phyloP scores from a whole-genome alignment of 345 rosid species.

The Brassica napus region DNA sequence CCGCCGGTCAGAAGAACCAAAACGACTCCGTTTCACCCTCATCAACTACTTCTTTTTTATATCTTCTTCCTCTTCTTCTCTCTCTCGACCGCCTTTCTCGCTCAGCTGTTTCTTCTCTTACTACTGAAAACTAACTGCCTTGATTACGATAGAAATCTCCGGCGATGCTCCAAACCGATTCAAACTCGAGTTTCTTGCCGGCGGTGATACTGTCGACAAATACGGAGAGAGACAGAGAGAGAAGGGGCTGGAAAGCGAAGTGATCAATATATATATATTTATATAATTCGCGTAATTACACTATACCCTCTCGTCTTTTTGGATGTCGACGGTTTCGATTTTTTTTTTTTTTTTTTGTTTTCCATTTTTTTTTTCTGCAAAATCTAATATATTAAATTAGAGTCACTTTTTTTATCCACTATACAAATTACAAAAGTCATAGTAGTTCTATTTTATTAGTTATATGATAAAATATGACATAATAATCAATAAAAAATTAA shows the following conservation, averaged over 20 bases:
- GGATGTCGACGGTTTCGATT: conserved; percentile 41
- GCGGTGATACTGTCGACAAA: conserved; percentile 20
- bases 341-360: background rate
- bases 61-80: background rate
- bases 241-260: conserved; percentile 36
- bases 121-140: conserved; percentile 4
- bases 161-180: conserved; percentile 5
- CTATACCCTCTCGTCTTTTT: conserved; percentile 32
- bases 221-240: background rate
- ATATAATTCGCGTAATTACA: conserved; percentile 15
- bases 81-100: background rate
- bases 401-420: no score
- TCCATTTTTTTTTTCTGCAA: no score
- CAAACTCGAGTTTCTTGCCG: conserved; percentile 16
- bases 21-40: conserved; percentile 18
- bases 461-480: no score
- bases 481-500: no score
- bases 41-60: background rate
- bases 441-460: no score
- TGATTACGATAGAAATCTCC: conserved; percentile 4
- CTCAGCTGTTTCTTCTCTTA: conserved; percentile 13
- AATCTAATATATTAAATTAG: no score
- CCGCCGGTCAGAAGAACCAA: background rate
- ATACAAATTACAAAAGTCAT: no score
- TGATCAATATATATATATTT: background rate